Percentiles rank a stretch among this genome's conserved stretches.
Conservation (phyloP, 2,329 filamentous ascomycete genomes). For the Penicillium concentricum region DNA sequence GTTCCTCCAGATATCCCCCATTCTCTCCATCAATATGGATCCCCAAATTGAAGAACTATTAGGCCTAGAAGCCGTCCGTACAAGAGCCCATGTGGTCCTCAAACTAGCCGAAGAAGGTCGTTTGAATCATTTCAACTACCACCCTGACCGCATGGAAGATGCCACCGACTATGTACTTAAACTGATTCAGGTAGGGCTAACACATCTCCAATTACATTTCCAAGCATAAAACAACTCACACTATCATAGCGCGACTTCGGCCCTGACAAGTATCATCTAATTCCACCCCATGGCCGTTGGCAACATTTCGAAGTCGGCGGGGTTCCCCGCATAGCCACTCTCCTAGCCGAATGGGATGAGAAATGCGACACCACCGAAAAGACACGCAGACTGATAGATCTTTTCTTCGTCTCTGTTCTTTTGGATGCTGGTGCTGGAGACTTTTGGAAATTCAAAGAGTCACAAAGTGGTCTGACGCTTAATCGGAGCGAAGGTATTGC, state of each 20-base stretch:
- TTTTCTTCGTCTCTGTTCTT: slow-evolving; percentile 62
- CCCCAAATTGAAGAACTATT: slow-evolving; percentile 28
- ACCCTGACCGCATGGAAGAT: slow-evolving; percentile 38
- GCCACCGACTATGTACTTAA: slow-evolving; percentile 46
- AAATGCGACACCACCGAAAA: slow-evolving; percentile 47
- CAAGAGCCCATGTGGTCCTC: slow-evolving; percentile 27
- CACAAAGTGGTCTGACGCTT: slow-evolving; percentile 29
- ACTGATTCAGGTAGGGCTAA: slow-evolving; percentile 43
- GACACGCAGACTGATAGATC: slow-evolving; percentile 57
- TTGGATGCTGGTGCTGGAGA: slow-evolving; percentile 57
- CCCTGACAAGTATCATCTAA: slow-evolving; percentile 47
- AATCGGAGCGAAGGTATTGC: slow-evolving; percentile 54
- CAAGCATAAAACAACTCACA: not conserved
- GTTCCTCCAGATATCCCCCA: not conserved
- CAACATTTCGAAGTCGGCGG: slow-evolving; percentile 63
- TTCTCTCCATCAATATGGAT: slow-evolving; percentile 12
- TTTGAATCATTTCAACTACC: slow-evolving; percentile 47
- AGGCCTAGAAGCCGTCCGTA: slow-evolving; percentile 30
- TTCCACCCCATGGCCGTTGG: slow-evolving; percentile 60
- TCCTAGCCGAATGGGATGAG: slow-evolving; percentile 49
- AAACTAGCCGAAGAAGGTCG: slow-evolving; percentile 40
- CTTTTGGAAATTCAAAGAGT: slow-evolving; percentile 49
- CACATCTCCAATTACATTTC: not conserved
- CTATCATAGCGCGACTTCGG: slow-evolving; percentile 51
- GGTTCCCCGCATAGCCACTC: slow-evolving; percentile 48